phyloP scores from a whole-genome alignment of 495 filamentous ascomycete species.

The Tetracladium setigerum region DNA sequence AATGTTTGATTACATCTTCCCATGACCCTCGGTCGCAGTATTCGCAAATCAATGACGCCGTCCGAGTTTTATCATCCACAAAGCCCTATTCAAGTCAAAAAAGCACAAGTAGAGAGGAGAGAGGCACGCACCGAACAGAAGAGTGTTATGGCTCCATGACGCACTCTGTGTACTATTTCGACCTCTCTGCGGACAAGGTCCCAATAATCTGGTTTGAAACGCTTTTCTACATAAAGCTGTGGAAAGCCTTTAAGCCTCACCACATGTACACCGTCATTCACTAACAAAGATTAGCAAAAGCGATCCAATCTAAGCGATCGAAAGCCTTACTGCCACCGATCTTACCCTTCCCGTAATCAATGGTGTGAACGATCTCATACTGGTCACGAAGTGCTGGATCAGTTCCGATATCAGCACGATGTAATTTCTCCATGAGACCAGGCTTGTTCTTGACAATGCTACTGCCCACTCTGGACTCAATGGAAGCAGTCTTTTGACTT shows the following conservation, averaged over 20 bases:
- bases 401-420: no score
- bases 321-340: slow-evolving; percentile 6
- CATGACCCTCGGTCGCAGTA: slow-evolving; percentile 22
- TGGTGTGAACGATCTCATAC: slow-evolving; percentile 11
- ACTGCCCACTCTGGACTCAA: no score
- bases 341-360: slow-evolving; percentile 14
- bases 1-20: slow-evolving; percentile 10
- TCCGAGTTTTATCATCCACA: no score
- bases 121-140: slow-evolving; percentile 15
- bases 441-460: no score
- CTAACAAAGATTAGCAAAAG: no score
- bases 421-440: no score
- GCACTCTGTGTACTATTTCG: slow-evolving; percentile 14
- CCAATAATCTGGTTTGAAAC: slow-evolving; percentile 3
- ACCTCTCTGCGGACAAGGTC: slow-evolving; percentile 15
- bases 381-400: not conserved
- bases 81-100: no score
- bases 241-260: slow-evolving; percentile 5
- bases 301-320: no score
- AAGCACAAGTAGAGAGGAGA: no score
- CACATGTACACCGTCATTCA: slow-evolving; percentile 22
- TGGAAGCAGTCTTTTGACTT: no score
- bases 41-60: slow-evolving; percentile 19
- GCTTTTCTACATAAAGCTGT: slow-evolving; percentile 17
- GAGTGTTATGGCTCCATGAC: slow-evolving; percentile 11